A percentile compares a stretch with the other conserved stretches of the same genome.
These are phyloP conservation scores for Rhodotorula taiwanensis DNA, from an alignment of 768 basidiomycete species.

Conservation along the genomic window DNA sequence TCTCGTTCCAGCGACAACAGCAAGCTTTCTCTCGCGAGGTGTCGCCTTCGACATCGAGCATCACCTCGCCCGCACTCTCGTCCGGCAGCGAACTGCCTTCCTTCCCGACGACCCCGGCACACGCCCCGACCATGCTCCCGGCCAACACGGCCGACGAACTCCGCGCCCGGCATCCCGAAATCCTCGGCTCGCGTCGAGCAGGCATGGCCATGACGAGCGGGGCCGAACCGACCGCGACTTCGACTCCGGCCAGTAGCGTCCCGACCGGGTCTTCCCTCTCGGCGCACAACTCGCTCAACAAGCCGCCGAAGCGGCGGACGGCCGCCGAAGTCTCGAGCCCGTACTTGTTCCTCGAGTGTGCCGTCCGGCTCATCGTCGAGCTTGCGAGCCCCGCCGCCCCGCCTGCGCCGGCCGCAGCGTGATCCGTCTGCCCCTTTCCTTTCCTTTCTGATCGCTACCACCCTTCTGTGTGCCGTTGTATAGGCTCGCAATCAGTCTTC, in stretches of 20 bases:
- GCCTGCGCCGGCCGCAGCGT: too few relatives aligned
- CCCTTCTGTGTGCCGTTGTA: too few relatives aligned
- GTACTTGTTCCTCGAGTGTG: conserved; percentile 94
- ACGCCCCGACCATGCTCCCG: neutral
- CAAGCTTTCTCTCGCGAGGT: conserved; percentile 13
- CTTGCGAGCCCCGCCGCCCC: conserved; percentile 58
- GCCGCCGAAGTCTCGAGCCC: conserved; percentile 56
- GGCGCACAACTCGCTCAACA: neutral
- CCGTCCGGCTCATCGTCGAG: conserved; percentile 86
- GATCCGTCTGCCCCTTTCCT: too few relatives aligned
- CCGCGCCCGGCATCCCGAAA: conserved; percentile 24
- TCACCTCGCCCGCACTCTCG: neutral
- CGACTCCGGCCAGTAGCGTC: conserved; percentile 43
- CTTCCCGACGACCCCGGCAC: neutral
- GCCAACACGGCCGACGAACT: conserved; percentile 36
- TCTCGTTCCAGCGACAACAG: neutral
- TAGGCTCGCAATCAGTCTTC: too few relatives aligned
- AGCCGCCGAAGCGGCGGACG: conserved; percentile 44
- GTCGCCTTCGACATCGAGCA: conserved; percentile 12
- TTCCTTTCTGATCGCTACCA: too few relatives aligned
- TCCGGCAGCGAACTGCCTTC: conserved; percentile 5
- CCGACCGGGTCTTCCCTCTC: neutral
- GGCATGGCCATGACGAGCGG: neutral
- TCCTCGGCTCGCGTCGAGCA: conserved; percentile 18
- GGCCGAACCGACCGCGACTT: neutral